Conservation (phyloP, 78 protist genomes). For the Tieghemostelium lacteum region DNA sequence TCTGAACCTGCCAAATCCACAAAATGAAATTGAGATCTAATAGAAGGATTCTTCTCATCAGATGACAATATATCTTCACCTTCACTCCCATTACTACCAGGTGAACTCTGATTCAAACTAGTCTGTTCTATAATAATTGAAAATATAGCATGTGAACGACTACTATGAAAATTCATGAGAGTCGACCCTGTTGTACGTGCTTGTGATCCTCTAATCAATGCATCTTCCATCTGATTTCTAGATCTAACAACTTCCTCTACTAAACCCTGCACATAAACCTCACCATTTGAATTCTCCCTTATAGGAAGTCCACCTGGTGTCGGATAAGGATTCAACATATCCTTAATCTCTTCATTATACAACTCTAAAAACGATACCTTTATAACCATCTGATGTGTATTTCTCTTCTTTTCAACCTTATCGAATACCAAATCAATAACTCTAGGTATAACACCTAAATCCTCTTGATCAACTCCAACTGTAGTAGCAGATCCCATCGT, state of each 20-base stretch:
- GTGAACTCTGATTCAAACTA: background rate
- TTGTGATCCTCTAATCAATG: conserved; percentile 79
- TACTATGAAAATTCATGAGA: conserved; percentile 80
- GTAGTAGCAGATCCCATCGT: conserved; percentile 84
- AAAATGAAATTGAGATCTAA: conserved; percentile 77
- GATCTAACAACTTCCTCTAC: conserved; percentile 80
- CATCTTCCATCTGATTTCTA: conserved; percentile 73
- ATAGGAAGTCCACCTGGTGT: conserved; percentile 65
- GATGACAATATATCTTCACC: conserved; percentile 8
- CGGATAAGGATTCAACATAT: conserved; percentile 80
- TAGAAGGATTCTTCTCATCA: conserved; percentile 64
- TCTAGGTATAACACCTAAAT: conserved; percentile 84
- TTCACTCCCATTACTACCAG: conserved; percentile 6
- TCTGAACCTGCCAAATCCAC: conserved; percentile 98
- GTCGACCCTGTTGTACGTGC: conserved; percentile 86
- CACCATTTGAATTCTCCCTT: conserved; percentile 64
- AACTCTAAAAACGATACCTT: conserved; percentile 90
- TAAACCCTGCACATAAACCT: conserved; percentile 69
- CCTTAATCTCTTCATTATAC: conserved; percentile 93
- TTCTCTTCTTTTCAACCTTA: conserved; percentile 24
- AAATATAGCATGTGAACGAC: conserved; percentile 97
- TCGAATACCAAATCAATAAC: conserved; percentile 62
- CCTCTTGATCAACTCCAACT: conserved; percentile 22
- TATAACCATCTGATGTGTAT: conserved; percentile 39
- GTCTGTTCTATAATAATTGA: conserved; percentile 78